Base-by-base conservation (phyloP, 768 basidiomycete genomes). In the Rhizopogon vulgaris region DNA sequence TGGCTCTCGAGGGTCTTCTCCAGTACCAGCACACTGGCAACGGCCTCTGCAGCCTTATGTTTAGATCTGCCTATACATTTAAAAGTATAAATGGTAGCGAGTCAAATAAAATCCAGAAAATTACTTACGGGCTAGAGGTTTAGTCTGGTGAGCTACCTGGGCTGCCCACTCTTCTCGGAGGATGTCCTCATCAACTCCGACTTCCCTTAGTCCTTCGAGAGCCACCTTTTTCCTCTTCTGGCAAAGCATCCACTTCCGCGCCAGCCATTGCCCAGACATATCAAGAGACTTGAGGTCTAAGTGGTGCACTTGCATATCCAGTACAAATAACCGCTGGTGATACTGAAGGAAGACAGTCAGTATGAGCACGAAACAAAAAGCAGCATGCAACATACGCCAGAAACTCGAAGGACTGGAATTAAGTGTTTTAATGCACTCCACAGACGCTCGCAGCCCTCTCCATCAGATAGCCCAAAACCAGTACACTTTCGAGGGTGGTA, bases 391-490 rank as follows among this genome's bases (percentile, higher is more conserved):
- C 59, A 30, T 41, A 63, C 62, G 14, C 60, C 62, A 27, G 53
- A 54, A 11, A 63, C 53, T 9, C 54, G 41, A 24, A 63, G 39
- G 14, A 28, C 36, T 4, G 63, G 37, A 28, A 64, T 59, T 2
- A 64, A 49, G 0, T 43, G 7, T 18, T 58, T 57, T 12, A 63
- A 49, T 3, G 50, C 14, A 22, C 40, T 41, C 66, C 66, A 73
- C 70, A 75, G 2, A 65, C 64, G 46, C 47, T 74, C 72, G 1
- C 64, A 56, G 2, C 69, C 69, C 49, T 75, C 72, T 6, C 67
- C 66, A 54, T 74, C 68, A 0, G 65, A 61, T 4, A 72, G 51
- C 0, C 72, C 70, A 38, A 69, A 49, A 10, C 69, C 68, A 8
- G 28, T 17, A 7, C 56, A 28, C 24, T 71, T 48, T 8, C 66